Percentiles rank a stretch among this genome's conserved stretches.
These are phyloP conservation scores for Irpex lacteus DNA, from an alignment of 1,284 basidiomycete species.

Conservation along the genomic window DNA sequence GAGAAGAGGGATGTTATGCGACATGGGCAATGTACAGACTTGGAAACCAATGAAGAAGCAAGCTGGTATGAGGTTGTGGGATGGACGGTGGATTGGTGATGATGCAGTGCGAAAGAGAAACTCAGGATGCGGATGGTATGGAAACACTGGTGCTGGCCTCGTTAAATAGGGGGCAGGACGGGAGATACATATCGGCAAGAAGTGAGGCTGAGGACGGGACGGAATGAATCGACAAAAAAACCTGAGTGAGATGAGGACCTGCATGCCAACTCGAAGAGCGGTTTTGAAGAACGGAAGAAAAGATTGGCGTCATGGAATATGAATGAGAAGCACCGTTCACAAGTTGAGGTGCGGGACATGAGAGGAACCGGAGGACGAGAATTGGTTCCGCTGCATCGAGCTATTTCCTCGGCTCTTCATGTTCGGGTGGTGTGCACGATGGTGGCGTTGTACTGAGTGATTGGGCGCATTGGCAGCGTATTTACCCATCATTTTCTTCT, in stretches of 20 bases:
- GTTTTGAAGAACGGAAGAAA: background rate
- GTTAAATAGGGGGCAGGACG: slow-evolving; percentile 2
- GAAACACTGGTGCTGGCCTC: slow-evolving; percentile 1
- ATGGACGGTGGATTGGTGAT: background rate
- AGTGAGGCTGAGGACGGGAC: background rate
- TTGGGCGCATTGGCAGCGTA: slow-evolving; percentile 36
- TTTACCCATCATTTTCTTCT: slow-evolving; percentile 50
- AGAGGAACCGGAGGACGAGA: slow-evolving; percentile 30
- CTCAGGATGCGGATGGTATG: background rate
- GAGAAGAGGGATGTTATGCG: background rate
- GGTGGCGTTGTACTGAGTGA: slow-evolving; percentile 39
- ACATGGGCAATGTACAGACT: background rate
- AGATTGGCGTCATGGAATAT: background rate
- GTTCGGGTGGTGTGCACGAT: slow-evolving; percentile 68
- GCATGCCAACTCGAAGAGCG: background rate
- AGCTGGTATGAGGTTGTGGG: background rate
- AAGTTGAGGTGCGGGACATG: slow-evolving; percentile 25
- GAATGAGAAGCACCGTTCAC: slow-evolving; percentile 11
- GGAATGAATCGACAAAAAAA: background rate
- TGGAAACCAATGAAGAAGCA: background rate
- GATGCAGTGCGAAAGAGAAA: too few species aligned
- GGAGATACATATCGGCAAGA: slow-evolving; percentile 1
- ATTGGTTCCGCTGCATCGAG: slow-evolving; percentile 57
- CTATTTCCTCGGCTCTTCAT: slow-evolving; percentile 57
- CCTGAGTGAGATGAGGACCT: background rate